phyloP scores from a whole-genome alignment of 768 basidiomycete species.

The Xerocomellus intermedius region DNA sequence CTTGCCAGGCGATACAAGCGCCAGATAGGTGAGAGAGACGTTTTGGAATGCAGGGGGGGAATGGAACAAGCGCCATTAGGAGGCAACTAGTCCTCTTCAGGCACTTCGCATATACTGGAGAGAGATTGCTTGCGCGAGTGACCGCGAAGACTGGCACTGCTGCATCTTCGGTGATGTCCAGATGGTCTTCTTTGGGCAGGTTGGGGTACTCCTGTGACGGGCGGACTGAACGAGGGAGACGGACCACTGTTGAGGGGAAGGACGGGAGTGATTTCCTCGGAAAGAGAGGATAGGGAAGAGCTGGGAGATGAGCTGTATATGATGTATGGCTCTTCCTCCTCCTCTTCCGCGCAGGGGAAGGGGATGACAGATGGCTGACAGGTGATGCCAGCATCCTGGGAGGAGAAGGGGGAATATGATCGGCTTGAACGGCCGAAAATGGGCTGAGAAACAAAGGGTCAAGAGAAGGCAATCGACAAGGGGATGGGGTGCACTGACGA shows the following conservation, averaged over 20 bases:
- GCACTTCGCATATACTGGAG: slow-evolving; percentile 33
- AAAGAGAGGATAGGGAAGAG: slow-evolving; percentile 32
- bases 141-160: slow-evolving; percentile 32
- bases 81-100: slow-evolving; percentile 28
- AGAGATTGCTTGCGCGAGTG: slow-evolving; percentile 32
- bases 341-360: slow-evolving; percentile 27
- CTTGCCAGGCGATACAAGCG: slow-evolving; percentile 17
- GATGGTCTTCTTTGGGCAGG: slow-evolving; percentile 14
- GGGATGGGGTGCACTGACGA: slow-evolving; percentile 10
- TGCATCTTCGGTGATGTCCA: slow-evolving; percentile 30
- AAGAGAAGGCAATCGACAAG: not conserved
- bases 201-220: slow-evolving; percentile 9
- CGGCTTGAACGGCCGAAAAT: slow-evolving; percentile 17
- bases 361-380: slow-evolving; percentile 21
- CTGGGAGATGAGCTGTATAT: slow-evolving; percentile 35
- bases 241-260: slow-evolving; percentile 21
- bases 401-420: slow-evolving; percentile 8
- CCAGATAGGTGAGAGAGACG: not conserved
- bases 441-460: slow-evolving; percentile 10
- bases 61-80: not conserved
- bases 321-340: slow-evolving; percentile 33
- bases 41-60: not conserved
- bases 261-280: slow-evolving; percentile 29
- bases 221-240: slow-evolving; percentile 7
- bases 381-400: slow-evolving; percentile 1